These are phyloP conservation scores for Fusarium acutatum DNA, from an alignment of 2,329 filamentous ascomycete genomes.

Conservation along the genomic window DNA sequence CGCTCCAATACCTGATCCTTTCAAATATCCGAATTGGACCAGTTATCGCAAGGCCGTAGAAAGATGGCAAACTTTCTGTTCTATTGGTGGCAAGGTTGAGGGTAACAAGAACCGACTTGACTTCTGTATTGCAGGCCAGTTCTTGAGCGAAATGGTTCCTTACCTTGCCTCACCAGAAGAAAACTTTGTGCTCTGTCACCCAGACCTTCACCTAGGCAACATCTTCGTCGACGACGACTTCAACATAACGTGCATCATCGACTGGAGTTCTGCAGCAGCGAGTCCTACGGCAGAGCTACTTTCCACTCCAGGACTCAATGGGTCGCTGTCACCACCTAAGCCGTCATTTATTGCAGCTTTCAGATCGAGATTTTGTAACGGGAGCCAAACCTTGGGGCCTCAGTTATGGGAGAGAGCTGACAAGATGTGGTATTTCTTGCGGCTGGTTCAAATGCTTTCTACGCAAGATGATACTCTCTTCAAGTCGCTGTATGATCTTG, in stretches of 20 bases:
- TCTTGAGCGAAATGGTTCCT: not conserved
- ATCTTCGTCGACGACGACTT: not conserved
- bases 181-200: not conserved
- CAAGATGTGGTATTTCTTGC: not conserved
- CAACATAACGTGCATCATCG: not conserved
- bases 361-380: not conserved
- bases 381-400: fast-evolving
- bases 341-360: not conserved
- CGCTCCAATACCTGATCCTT: not conserved
- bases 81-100: not conserved
- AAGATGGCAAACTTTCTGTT: not conserved
- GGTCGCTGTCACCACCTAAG: not conserved
- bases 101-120: not conserved
- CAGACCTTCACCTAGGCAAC: not conserved
- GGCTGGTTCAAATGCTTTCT: not conserved
- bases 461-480: not conserved
- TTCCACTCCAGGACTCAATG: not conserved
- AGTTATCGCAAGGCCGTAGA: not conserved
- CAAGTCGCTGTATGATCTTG: not conserved
- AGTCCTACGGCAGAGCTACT: not conserved
- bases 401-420: not conserved
- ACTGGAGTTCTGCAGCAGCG: not conserved
- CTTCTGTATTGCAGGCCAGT: not conserved
- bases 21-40: not conserved
- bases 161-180: not conserved